These are phyloP conservation scores for Verticillium klebahnii DNA, from an alignment of 2,329 filamentous ascomycete species.

Conservation along the genomic window DNA sequence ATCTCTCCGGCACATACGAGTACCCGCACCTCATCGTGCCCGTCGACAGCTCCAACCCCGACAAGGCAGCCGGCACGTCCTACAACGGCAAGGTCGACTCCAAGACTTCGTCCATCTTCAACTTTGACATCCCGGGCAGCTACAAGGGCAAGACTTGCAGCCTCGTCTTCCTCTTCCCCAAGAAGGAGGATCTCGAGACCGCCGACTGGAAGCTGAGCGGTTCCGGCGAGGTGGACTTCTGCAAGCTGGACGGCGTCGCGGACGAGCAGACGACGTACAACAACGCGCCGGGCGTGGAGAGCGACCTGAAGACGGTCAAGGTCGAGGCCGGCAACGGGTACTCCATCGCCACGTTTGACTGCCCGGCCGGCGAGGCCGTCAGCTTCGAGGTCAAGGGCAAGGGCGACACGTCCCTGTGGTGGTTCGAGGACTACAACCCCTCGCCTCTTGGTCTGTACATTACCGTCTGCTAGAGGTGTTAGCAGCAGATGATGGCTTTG, in stretches of 20 bases:
- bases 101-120: slow-evolving; percentile 57
- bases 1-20: slow-evolving; percentile 41
- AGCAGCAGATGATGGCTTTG: too few relatives aligned
- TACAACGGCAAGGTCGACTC: slow-evolving; percentile 52
- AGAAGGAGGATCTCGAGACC: slow-evolving; percentile 49
- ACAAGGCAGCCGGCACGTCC: slow-evolving; percentile 46
- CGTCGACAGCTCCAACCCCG: slow-evolving; percentile 48
- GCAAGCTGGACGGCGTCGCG: slow-evolving; percentile 41
- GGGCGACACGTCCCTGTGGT: slow-evolving; percentile 48
- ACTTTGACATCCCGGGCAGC: slow-evolving; percentile 58
- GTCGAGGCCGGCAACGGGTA: slow-evolving; percentile 51
- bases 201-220: slow-evolving; percentile 46
- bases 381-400: slow-evolving; percentile 43
- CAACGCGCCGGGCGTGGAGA: slow-evolving; percentile 40
- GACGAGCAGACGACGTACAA: slow-evolving; percentile 46
- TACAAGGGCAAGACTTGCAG: slow-evolving; percentile 56
- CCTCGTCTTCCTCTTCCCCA: slow-evolving; percentile 62
- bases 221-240: slow-evolving; percentile 48
- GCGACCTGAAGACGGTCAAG: slow-evolving; percentile 35
- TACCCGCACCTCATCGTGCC: slow-evolving; percentile 61
- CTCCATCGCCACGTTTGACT: slow-evolving; percentile 47
- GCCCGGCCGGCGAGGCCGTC: slow-evolving; percentile 47
- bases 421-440: slow-evolving; percentile 61
- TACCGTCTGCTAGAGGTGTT: slow-evolving; percentile 20
- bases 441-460: slow-evolving; percentile 36